A percentile compares a stretch with the other conserved stretches of the same genome.
Evolutionary conservation across 306 rosid species (phyloP).

Genomic region (Trichosanthes truncata): DNA sequence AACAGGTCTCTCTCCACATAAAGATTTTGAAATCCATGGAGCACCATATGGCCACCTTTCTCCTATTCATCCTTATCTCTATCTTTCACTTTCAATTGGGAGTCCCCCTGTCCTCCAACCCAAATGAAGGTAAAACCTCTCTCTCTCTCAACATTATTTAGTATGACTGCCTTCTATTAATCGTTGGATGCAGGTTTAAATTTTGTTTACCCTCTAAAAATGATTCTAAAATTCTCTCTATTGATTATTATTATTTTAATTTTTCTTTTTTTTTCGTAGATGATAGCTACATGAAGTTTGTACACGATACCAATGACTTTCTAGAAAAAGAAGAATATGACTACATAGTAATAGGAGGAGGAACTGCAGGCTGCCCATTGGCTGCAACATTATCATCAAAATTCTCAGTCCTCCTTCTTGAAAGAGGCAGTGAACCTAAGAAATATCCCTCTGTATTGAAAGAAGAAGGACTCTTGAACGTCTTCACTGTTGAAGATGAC

Average conservation of each 20-base stretch:
- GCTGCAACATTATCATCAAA: constrained; percentile 25
- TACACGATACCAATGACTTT: constrained; percentile 1
- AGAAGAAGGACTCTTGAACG: background rate
- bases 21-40: background rate
- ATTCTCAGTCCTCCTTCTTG: constrained; percentile 15
- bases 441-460: background rate
- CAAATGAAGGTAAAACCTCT: background rate
- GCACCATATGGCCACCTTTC: background rate
- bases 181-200: no score
- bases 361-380: constrained; percentile 26
- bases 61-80: background rate
- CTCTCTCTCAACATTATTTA: background rate
- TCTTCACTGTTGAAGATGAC: background rate
- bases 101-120: background rate
- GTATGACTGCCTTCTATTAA: background rate
- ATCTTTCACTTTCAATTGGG: background rate
- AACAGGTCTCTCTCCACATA: background rate
- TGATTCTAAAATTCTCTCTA: background rate
- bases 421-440: constrained; percentile 14
- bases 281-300: constrained; percentile 16
- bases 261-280: background rate
- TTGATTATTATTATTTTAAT: background rate
- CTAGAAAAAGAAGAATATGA: constrained; percentile 10
- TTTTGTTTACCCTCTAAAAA: no score
- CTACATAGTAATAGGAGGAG: constrained; percentile 28